Evolutionary conservation across 106 monocot species (phyloP), one percentile per base, ranked within the genome.

Genomic region (Allium sativum): DNA sequence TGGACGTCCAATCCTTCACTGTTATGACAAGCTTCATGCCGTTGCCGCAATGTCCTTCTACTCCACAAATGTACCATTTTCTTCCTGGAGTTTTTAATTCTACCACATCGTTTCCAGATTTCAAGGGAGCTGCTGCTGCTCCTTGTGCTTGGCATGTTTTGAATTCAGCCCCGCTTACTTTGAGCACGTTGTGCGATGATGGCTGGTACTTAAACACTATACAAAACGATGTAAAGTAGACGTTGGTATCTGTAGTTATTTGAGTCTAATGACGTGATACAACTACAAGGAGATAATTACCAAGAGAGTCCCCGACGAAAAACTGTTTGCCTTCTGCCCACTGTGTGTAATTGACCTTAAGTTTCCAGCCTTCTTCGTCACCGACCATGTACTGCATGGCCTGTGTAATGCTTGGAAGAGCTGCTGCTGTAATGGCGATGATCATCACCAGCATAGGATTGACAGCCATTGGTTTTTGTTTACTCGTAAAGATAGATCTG

Each of bases 311-410:
- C 8, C 70, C 70, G 58, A 70, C 70, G 12, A 3, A 42, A 20
- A 70, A 61, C 43, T 61, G 14, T 21, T 70, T 70, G 18, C 53
- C 70, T 9, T 18, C 19, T 18, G 70, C 61, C 70, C 70, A 70
- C 9, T 47, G 44, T 7, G 62, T 54, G 63, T 63, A 71, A 44
- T 71, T 63, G 20, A 71, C 71, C 42, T 40, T 47, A 22, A 55
- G n/a, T 4, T 3, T 40, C 71, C 71, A 71, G 10, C 71, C 71
- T 7, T 53, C 1, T 7, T 62, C 63, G 22, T 64, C 64, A 3
- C 72, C 72, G 0, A 72, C 72, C 3, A 53, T 10, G 15, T 42
- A 72, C 9, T 63, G 13, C 4, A 1, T 64, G 6, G 64, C 72
- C 11, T 6, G 11, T 1, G 58, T 56, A 3, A 48, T 44, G 6